Conservation (phyloP, 768 basidiomycete genomes). For the Lactarius hatsudake region DNA sequence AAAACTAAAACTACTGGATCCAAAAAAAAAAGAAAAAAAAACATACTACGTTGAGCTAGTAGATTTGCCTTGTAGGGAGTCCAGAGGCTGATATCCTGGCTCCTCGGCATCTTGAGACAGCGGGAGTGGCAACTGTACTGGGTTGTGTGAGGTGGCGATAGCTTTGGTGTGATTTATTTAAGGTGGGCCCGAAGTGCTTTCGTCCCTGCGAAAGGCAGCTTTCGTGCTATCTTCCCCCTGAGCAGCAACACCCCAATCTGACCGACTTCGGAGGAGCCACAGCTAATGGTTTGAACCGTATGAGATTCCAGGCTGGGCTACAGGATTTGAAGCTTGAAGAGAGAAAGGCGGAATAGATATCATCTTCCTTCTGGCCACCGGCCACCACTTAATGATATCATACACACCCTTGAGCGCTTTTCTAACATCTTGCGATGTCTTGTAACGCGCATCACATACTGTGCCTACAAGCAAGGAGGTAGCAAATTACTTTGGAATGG, state of each 20-base stretch:
- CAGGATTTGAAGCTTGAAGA: no score
- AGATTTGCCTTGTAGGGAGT: background rate
- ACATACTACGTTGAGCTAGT: background rate
- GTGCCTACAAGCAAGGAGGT: no score
- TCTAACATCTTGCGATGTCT: no score
- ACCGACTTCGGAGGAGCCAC: background rate
- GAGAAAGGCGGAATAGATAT: no score
- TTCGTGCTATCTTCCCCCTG: background rate
- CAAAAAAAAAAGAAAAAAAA: no score
- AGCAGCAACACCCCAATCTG: background rate
- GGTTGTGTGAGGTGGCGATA: background rate
- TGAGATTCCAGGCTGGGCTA: no score
- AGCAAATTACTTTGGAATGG: no score
- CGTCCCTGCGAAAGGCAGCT: background rate
- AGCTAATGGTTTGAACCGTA: background rate
- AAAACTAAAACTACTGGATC: background rate
- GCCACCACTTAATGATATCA: no score
- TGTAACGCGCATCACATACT: no score
- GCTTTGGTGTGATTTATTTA: background rate
- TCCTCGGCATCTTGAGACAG: background rate
- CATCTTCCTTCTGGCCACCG: no score
- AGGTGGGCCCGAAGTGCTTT: background rate
- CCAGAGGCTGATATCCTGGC: background rate
- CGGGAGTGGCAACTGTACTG: background rate
- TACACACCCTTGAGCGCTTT: no score